Evolutionary conservation across 1,284 basidiomycete species (phyloP).

Genomic region (Trichosporon sp.): DNA sequence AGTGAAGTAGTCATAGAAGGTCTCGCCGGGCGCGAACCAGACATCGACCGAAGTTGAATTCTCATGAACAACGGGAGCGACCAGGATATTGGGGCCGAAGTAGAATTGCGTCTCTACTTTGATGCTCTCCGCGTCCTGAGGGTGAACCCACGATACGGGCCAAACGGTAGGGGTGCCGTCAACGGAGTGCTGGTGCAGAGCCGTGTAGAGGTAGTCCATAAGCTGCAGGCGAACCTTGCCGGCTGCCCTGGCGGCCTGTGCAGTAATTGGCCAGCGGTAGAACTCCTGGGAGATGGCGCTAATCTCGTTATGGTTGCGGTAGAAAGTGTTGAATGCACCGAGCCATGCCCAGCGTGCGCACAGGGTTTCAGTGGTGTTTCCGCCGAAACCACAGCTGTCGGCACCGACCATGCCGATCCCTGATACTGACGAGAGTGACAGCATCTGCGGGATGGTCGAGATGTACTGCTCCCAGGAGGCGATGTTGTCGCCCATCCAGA

Average conservation of each 20-base stretch:
- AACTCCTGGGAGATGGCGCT: slow-evolving; percentile 56
- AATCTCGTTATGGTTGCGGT: slow-evolving; percentile 40
- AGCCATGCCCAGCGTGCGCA: slow-evolving; percentile 65
- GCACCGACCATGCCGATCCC: slow-evolving; percentile 59
- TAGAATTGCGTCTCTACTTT: slow-evolving; percentile 64
- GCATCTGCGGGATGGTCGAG: slow-evolving; percentile 14
- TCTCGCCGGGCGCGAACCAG: slow-evolving; percentile 48
- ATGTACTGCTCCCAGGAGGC: slow-evolving; percentile 47
- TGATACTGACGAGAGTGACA: slow-evolving; percentile 14
- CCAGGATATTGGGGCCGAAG: slow-evolving; percentile 61
- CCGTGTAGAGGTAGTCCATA: slow-evolving; percentile 66
- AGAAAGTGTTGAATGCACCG: slow-evolving; percentile 53
- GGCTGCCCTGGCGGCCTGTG: slow-evolving; percentile 61
- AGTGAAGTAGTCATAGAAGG: slow-evolving; percentile 68
- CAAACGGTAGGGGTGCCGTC: slow-evolving; percentile 55
- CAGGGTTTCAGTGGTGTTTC: slow-evolving; percentile 71
- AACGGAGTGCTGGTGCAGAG: slow-evolving; percentile 57
- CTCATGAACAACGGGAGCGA: slow-evolving; percentile 65
- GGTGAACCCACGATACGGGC: slow-evolving; percentile 65
- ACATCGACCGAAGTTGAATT: slow-evolving; percentile 55
- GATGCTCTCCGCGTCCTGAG: slow-evolving; percentile 62
- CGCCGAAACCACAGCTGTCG: slow-evolving; percentile 56
- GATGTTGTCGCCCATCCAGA: slow-evolving; percentile 65
- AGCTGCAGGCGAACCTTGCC: slow-evolving; percentile 55
- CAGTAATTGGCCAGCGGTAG: slow-evolving; percentile 68